Percentiles rank a stretch among this genome's conserved stretches.
Conservation (phyloP, 805 yeast genomes). For the Wickerhamiella shivajii region DNA sequence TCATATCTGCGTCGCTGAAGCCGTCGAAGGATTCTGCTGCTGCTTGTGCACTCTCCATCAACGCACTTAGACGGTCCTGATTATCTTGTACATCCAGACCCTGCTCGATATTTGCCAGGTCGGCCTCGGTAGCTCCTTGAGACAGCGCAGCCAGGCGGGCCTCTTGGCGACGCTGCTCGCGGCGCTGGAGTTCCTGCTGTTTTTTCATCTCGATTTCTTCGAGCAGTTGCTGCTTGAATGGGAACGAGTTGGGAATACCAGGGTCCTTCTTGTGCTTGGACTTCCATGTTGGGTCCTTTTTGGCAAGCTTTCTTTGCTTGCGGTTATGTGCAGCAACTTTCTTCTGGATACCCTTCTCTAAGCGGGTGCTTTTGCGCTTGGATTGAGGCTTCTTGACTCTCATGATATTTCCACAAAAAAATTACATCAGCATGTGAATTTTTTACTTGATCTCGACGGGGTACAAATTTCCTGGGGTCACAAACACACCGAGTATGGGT, state of each 20-base stretch:
- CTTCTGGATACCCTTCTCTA: slow-evolving; percentile 93
- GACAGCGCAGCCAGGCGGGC: slow-evolving; percentile 23
- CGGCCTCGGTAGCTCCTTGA: slow-evolving; percentile 27
- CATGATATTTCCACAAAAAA: slow-evolving; percentile 14
- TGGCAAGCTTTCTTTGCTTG: slow-evolving; percentile 66
- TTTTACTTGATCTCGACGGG: no score
- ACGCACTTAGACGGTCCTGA: slow-evolving; percentile 56
- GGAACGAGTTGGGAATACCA: slow-evolving; percentile 90
- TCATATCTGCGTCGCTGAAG: slow-evolving; percentile 24
- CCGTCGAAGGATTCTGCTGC: slow-evolving; percentile 73
- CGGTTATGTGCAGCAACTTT: slow-evolving; percentile 85
- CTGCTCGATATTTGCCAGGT: slow-evolving; percentile 27
- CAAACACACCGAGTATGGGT: no score
- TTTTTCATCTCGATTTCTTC: slow-evolving; percentile 36
- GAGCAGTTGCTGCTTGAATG: slow-evolving; percentile 76
- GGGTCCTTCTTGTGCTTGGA: slow-evolving; percentile 73
- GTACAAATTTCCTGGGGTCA: no score
- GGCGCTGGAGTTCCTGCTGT: slow-evolving; percentile 30
- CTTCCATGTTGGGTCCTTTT: slow-evolving; percentile 90
- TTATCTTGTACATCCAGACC: slow-evolving; percentile 27
- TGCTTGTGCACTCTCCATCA: slow-evolving; percentile 75
- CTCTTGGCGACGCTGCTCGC: slow-evolving; percentile 26
- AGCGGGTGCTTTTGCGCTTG: slow-evolving; percentile 79
- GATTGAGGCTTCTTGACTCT: slow-evolving; percentile 21
- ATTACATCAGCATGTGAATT: no score